A percentile compares a stretch with the other conserved stretches of the same genome.
Conservation (phyloP, 495 filamentous ascomycete genomes). For the Aspergillus biplanus region DNA sequence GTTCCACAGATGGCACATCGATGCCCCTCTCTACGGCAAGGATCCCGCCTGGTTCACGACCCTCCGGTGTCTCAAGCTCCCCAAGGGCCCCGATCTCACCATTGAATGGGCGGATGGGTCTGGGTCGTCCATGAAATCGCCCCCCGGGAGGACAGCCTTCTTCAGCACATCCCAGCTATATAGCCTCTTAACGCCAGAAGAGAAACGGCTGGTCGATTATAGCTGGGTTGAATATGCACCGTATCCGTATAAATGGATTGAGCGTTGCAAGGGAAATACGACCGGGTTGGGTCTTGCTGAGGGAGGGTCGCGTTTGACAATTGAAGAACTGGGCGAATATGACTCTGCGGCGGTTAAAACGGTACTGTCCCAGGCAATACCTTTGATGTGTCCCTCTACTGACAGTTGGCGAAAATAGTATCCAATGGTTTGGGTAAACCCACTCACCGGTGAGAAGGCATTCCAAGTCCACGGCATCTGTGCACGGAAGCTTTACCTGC, state of each 20-base stretch:
- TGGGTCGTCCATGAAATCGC: neutral
- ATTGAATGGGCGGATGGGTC: constrained; percentile 14
- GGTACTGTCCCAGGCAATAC: neutral
- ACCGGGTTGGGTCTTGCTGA: constrained; percentile 6
- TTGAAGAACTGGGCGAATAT: constrained; percentile 17
- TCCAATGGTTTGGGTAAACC: constrained; percentile 15
- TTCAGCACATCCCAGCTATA: constrained; percentile 14
- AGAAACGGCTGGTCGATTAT: neutral
- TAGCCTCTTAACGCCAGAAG: constrained; percentile 4
- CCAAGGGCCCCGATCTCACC: constrained; percentile 7
- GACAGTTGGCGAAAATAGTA: constrained; percentile 2
- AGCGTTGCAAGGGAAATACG: constrained; percentile 8
- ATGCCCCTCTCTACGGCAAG: constrained; percentile 13
- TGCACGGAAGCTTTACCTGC: constrained; percentile 6
- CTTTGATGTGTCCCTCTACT: neutral
- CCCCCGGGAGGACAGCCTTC: constrained; percentile 7
- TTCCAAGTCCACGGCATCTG: constrained; percentile 12
- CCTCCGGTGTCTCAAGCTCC: constrained; percentile 10
- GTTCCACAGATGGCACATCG: constrained; percentile 14
- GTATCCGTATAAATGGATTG: constrained; percentile 13
- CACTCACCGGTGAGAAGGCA: constrained; percentile 11
- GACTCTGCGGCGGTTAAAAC: constrained; percentile 2
- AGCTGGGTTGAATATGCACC: constrained; percentile 15
- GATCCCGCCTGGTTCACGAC: constrained; percentile 14
- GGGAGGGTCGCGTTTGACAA: constrained; percentile 2